Evolutionary conservation across 148 eudicot genomes (phyloP), one percentile per base, ranked within the genome.

Genomic region (Drosera capensis): DNA sequence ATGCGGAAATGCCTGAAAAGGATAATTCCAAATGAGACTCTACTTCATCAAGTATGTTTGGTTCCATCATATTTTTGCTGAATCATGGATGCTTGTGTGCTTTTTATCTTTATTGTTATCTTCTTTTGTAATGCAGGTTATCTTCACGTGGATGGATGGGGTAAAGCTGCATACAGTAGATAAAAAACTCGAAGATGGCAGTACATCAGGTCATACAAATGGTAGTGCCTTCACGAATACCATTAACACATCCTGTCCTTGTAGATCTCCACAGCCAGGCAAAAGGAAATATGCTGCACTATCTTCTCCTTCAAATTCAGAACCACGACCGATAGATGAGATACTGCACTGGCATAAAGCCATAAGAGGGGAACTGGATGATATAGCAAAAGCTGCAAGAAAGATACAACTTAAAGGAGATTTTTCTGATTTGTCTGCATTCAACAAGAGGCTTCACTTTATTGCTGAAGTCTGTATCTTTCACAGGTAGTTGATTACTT

Each of bases 381-480:
- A 90, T 54, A 84, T 90, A 55, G 93, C 93, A 48, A 80, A 78
- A 62, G 85, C 73, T 64, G 95, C 97, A 49, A 75, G 93, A 62
- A 71, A 51, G 61, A 80, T 90, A 45, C 82, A 78, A 43, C 57
- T 56, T 21, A 64, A 72, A 45, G 87, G 75, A 38, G 78, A 80
- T 63, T 78, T 76, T 49, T 84, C 93, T 59, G 81, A 73, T 75
- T 51, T 90, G 46, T 60, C 75, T 52, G 71, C 78, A 22, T 90
- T 90, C 51, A 78, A 78, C 68, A 59, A 68, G 67, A 73, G 97
- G 71, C 78, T 90, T 40, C 97, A 84, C 46, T 90, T 90, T 45
- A 84, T 90, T 56, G 86, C 97, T 25, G 95, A 90, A 84, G 95
- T 90, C 45, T 90, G 97, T 56, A 80, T 90, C 56, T 90, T 90